Conservation (phyloP, 2,329 filamentous ascomycete species). For the Aaosphaeria pasadenensis region DNA sequence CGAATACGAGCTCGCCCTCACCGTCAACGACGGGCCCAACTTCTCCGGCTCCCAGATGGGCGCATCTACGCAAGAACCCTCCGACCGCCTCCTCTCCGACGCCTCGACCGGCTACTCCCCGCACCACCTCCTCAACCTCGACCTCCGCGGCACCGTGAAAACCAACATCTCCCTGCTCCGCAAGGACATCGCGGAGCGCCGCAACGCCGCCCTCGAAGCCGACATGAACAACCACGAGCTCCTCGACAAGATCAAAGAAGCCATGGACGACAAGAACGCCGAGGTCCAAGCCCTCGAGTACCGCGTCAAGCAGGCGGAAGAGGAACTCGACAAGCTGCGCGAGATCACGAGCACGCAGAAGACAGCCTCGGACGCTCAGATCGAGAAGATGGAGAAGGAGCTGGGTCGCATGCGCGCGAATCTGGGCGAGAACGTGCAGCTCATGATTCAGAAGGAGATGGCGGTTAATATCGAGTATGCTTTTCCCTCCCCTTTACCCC, state of each 20-base stretch:
- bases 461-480: slow-evolving; percentile 91
- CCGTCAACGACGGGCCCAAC: slow-evolving; percentile 74
- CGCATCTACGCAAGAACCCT: slow-evolving; percentile 42
- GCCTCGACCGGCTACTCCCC: slow-evolving; percentile 84
- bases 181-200: slow-evolving; percentile 88
- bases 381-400: slow-evolving; percentile 98
- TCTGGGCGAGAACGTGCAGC: slow-evolving; percentile 79
- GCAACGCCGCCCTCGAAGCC: slow-evolving; percentile 76
- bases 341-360: slow-evolving; percentile 85
- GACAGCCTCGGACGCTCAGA: slow-evolving; percentile 84
- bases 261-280: slow-evolving; percentile 89
- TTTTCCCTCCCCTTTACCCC: not conserved
- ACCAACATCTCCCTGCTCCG: slow-evolving; percentile 72
- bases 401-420: slow-evolving; percentile 87
- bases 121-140: slow-evolving; percentile 81
- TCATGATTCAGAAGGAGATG: slow-evolving; percentile 94
- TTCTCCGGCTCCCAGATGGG: slow-evolving; percentile 59
- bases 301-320: slow-evolving; percentile 79
- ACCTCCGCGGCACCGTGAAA: slow-evolving; percentile 80
- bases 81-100: slow-evolving; percentile 79
- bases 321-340: slow-evolving; percentile 91
- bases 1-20: slow-evolving; percentile 81
- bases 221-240: slow-evolving; percentile 95
- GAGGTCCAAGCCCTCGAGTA: slow-evolving; percentile 93
- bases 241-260: slow-evolving; percentile 91